A percentile compares a stretch with the other conserved stretches of the same genome.
Conservation (phyloP, 1,284 basidiomycete genomes). For the Marasmius oreades region DNA sequence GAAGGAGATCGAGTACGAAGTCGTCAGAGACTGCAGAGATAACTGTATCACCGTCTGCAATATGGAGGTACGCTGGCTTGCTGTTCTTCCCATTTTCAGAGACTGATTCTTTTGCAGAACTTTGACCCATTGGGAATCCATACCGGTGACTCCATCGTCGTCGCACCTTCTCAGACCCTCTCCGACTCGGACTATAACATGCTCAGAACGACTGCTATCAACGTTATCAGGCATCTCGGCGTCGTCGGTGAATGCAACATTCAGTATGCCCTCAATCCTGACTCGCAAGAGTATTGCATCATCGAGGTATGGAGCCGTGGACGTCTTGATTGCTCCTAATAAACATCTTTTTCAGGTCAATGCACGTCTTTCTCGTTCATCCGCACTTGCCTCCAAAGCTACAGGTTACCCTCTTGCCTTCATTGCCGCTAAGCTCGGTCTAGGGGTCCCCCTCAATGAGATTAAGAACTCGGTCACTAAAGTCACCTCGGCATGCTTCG, state of each 20-base stretch:
- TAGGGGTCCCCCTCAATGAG: constrained; percentile 96
- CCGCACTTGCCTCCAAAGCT: constrained; percentile 96
- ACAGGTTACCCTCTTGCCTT: constrained; percentile 98
- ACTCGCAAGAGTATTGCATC: constrained; percentile 95
- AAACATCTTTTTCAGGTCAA: constrained; percentile 64
- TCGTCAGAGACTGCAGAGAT: constrained; percentile 96
- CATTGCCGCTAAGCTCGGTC: constrained; percentile 96
- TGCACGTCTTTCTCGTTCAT: constrained; percentile 97
- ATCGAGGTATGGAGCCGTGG: constrained; percentile 67
- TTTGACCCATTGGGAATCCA: constrained; percentile 99
- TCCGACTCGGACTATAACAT: constrained; percentile 99
- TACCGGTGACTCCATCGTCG: constrained; percentile 98
- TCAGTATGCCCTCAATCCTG: constrained; percentile 96
- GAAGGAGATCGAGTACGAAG: constrained; percentile 99
- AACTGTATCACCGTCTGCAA: constrained; percentile 99
- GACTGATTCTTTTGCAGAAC: constrained; percentile 60
- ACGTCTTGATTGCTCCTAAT: constrained; percentile 1
- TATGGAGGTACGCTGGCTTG: constrained; percentile 80
- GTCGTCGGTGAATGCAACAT: constrained; percentile 99
- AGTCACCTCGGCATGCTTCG: constrained; percentile 96
- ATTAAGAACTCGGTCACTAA: constrained; percentile 98
- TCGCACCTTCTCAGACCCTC: constrained; percentile 96
- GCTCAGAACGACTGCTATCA: constrained; percentile 97
- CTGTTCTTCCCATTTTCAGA: neutral
- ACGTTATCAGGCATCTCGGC: constrained; percentile 95